Evolutionary conservation across 2,329 filamentous ascomycete species (phyloP).

Genomic region (Spiromastix sp.): DNA sequence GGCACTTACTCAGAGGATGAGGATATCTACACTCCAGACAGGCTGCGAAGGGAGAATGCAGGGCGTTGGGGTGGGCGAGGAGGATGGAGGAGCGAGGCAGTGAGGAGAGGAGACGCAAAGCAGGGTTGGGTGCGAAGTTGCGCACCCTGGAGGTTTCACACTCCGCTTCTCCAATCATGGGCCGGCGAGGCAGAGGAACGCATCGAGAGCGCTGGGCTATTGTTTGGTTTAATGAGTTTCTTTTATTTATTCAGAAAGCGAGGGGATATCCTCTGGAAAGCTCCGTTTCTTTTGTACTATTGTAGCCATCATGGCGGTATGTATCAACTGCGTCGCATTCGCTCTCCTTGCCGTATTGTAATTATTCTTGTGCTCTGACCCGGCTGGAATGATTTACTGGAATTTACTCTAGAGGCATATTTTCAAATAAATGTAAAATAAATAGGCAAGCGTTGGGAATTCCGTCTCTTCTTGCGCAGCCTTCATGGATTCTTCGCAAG

Average conservation of each 20-base stretch:
- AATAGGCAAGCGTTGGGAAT: too few relatives aligned
- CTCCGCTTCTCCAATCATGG: conserved; percentile 1
- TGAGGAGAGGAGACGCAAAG: neutral
- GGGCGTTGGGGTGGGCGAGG: conserved; percentile 1
- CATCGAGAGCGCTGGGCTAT: neutral
- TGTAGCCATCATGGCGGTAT: neutral
- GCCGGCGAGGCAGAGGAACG: too few relatives aligned
- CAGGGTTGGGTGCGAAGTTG: conserved; percentile 4
- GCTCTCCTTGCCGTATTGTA: too few relatives aligned
- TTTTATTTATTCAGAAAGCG: too few relatives aligned
- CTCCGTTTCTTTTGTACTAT: neutral
- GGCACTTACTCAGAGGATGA: neutral
- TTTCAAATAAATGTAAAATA: too few relatives aligned
- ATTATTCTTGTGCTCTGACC: too few relatives aligned
- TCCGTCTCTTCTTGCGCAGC: too few relatives aligned
- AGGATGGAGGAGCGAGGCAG: neutral
- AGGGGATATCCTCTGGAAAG: too few relatives aligned
- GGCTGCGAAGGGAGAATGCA: neutral
- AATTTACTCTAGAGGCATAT: too few relatives aligned
- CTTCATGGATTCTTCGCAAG: too few relatives aligned
- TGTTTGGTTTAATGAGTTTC: neutral
- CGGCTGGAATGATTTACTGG: too few relatives aligned
- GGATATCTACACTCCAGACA: neutral
- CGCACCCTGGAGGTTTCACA: conserved; percentile 5
- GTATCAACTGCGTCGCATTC: neutral